Base-by-base conservation (phyloP, 495 filamentous ascomycete species). In the Physcia stellaris region DNA sequence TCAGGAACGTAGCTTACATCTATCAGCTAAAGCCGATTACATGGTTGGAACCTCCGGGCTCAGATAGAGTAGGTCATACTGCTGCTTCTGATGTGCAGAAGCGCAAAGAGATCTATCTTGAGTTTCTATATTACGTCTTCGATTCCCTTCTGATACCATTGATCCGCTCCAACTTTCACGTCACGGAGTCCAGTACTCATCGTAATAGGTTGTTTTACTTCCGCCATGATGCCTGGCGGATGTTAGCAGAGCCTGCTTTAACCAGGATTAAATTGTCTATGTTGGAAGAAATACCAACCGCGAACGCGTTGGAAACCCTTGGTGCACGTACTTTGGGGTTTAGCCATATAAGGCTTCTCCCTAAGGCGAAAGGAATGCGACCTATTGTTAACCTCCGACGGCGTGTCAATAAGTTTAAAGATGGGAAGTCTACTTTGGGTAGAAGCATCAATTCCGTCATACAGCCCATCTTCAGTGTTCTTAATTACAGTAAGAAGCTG, bases 121-220 rank as follows among this genome's bases (percentile, higher is more conserved):
- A 98, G 50, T 77, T 95, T 39, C 45, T 95, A 0, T 96, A 94
- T 59, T 98, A 86, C 56, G 43, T 93, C 2, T 87, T 96, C 46
- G 88, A 98, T 48, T 93, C 86, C 0, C 63, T 96, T 20, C 49
- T 98, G 13, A 83, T 95, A 43, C 90, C 90, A 5, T 70, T 96
- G 1, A 70, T 98, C 35, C 77, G 84, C 12, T 70, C 71, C 16
- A 83, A 90, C 50, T 98, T 98, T 47, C 84, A 98, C 48, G 83
- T 95, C 18, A 98, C 90, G 1, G 90, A 98, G 55, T 88, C 85
- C 2, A 83, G 75, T 46, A 61, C 66, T 4, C 78, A 95, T 49
- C 69, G 75, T 18, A 85, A 92, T 50, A 75, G 76, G 5, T 61
- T 96, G 1, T 94, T 94, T 57, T 98, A 83, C 61, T 96, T 95